These are phyloP conservation scores for Micractinium conductrix DNA, from an alignment of 139 green algal genomes.

Conservation along the genomic window DNA sequence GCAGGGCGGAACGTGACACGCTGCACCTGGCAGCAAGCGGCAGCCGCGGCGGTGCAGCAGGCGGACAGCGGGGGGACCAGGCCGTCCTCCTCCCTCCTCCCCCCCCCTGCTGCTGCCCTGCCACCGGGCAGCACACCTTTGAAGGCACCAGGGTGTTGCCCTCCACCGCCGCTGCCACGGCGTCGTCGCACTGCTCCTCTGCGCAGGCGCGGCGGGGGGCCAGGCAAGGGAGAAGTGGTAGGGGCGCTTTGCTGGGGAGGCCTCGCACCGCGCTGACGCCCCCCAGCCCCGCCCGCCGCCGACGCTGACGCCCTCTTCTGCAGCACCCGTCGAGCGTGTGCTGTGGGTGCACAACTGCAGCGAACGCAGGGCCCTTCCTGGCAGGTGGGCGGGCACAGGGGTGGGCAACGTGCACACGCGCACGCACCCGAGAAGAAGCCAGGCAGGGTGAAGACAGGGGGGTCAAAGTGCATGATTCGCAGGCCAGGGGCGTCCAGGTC, in stretches of 20 bases:
- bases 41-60: too few species aligned
- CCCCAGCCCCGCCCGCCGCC: not conserved
- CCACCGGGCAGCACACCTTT: constrained; percentile 24
- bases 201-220: not conserved
- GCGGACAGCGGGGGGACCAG: too few species aligned
- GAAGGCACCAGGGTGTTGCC: constrained; percentile 10
- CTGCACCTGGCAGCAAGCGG: not conserved
- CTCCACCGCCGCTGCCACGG: constrained; percentile 15
- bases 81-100: not conserved
- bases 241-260: too few species aligned
- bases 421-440: constrained; percentile 21
- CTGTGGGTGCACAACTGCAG: too few species aligned
- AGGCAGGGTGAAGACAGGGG: constrained; percentile 58
- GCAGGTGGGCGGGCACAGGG: too few species aligned
- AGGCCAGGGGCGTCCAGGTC: constrained; percentile 60
- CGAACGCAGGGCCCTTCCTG: too few species aligned
- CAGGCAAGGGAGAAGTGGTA: too few species aligned
- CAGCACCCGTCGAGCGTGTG: too few species aligned
- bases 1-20: not conserved
- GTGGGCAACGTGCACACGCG: too few species aligned
- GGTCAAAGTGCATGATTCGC: constrained; percentile 67
- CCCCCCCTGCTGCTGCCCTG: not conserved
- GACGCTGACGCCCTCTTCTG: not conserved
- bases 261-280: too few species aligned
- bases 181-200: constrained; percentile 40